Base-by-base conservation (phyloP, 352 stramenopile genomes). In the Blastocystis sp. region DNA sequence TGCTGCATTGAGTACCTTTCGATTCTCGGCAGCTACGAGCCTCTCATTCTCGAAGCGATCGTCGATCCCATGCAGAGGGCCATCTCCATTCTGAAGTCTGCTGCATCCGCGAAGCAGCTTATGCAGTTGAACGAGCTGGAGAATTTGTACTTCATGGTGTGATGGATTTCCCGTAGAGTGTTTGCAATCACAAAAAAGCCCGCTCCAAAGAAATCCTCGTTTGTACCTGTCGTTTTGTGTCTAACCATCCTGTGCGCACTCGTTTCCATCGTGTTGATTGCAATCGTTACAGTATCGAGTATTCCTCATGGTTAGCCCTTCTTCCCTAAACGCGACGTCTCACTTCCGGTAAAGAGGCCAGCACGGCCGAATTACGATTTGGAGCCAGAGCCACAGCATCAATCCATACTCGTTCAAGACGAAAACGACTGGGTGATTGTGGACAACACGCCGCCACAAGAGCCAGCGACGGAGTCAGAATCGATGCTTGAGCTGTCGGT, bases 281-380 rank as follows among this genome's bases (percentile, higher is more conserved):
- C 28, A 21, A n/a, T 67, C 21, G 65, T 62, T 3, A 52, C 21
- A 14, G 60, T 23, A 21, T 4, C n/a, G 23, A 14, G 17, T 69
- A 38, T 17, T 10, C 21, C 19, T 52, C 19, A 34, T 52, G 2
- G 17, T 43, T 52, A 38, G 3, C 41, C 17, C 1, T 52, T 10
- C 23, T 43, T 48, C 17, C 64, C 64, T n/a, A 74, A 34, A 34
- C 28, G 28, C 28, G 28, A 34, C 28, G 28, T 34, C 28, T 34
- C 28, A 0, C 28, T 34, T 34, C 28, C 28, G 28, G 28, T 34
- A 34, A 74, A 74, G 21, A 19, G 17, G 64, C n/a, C 3, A 38
- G 48, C 64, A 52, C n/a, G 3, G 59, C 74, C 74, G 0, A 84
- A 70, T 53, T 84, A 69, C 61, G 74, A 84, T 61, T 38, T 43